Base-by-base conservation (phyloP, 2,329 filamentous ascomycete species). In the Aspergillus phoenicis region DNA sequence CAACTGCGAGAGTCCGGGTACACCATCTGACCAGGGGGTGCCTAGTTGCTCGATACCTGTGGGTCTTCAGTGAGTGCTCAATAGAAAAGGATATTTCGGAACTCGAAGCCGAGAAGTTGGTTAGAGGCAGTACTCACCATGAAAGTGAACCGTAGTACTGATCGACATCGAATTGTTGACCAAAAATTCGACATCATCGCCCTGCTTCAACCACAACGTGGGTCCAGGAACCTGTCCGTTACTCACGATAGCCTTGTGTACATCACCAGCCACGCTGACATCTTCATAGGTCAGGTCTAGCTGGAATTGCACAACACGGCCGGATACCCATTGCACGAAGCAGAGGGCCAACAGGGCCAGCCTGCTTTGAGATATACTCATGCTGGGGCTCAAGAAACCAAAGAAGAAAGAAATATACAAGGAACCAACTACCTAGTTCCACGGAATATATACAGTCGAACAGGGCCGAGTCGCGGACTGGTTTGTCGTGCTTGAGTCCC, bases 11-110 rank as follows among this genome's bases (percentile, higher is more conserved):
- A 88, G 70, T 2, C 85, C 85, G 0, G 85, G 83, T 0, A 85
- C 82, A 30, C 86, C 86, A 61, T 89, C 86, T 0, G 84, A 82
- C 85, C 85, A 88, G 0, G 84, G 83, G 0, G 84, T 87, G 20
- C 75, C 73, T 1, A 72, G 64, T 76, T 85, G 83, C 41, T 66
- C 64, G 39, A 73, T 72, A 17, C 71, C 71, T 56, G 13, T 1
- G 17, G 8, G 3, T 17, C 3, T 26, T 51, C 71, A 45, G n/a
- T 8, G 6, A 13, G 11, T 20, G 4, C 3, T 11, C 8, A 10
- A 15, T 4, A 64, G 48, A 20, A 26, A 10, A 8, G 30, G 10
- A 7, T 7, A 6, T 5, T 39, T 5, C 3, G 48, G 24, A 33
- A 30, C 39, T 24, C 20, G 8, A 58, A 47, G 15, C 2, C 33